A percentile compares a stretch with the other conserved stretches of the same genome.
phyloP scores from a whole-genome alignment of 257 asterid genomes.

The Nicotiana benthamiana region DNA sequence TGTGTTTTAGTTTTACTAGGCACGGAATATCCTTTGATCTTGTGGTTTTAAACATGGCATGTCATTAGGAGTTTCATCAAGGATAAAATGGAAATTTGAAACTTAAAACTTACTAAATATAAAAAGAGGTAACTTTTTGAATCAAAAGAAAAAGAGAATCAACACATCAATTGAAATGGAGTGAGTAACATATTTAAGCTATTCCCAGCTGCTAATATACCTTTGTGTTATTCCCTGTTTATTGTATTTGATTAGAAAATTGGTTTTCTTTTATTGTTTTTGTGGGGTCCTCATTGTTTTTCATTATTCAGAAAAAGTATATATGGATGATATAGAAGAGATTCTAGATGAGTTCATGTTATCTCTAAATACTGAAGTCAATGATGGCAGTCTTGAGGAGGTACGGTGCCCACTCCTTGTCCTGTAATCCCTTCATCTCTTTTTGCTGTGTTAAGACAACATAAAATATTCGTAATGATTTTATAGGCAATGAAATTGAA shows the following conservation, averaged over 20 bases:
- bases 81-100: not conserved
- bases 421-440: not conserved
- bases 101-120: not conserved
- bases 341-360: slow-evolving; percentile 62
- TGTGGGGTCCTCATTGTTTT: not conserved
- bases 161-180: not conserved
- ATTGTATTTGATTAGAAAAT: not conserved
- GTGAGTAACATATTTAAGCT: not conserved
- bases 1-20: not conserved
- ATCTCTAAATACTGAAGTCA: slow-evolving; percentile 41
- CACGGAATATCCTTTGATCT: not conserved
- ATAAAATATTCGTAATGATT: not conserved
- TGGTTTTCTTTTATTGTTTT: not conserved
- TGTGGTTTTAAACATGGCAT: not conserved
- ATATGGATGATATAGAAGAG: slow-evolving; percentile 62
- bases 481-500: not conserved
- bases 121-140: not conserved
- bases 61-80: not conserved
- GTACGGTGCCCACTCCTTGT: slow-evolving; percentile 16
- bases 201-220: not conserved
- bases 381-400: slow-evolving; percentile 78
- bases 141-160: not conserved
- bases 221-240: not conserved
- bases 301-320: slow-evolving; percentile 33
- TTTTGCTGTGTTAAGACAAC: not conserved